Percentiles rank a stretch among this genome's conserved stretches.
These are phyloP conservation scores for Tetrahymena borealis DNA, from an alignment of 73 alveolate genomes.

Conservation along the genomic window DNA sequence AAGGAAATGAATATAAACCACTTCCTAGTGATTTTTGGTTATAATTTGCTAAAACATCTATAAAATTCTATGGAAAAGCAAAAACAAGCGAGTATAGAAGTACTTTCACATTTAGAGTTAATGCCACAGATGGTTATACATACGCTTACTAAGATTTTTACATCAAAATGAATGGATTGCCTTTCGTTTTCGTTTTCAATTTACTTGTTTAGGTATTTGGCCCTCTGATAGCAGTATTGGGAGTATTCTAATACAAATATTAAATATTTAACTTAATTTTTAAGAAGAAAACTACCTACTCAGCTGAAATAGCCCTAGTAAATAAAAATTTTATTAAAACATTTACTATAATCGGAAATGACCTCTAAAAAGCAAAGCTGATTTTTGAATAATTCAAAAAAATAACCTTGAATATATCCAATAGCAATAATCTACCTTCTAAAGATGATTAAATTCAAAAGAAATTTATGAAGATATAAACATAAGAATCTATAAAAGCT, in stretches of 20 bases:
- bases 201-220: not conserved
- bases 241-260: not conserved
- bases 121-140: not conserved
- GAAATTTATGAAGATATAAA: not conserved
- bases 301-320: not conserved
- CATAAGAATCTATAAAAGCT: not conserved
- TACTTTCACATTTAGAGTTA: not conserved
- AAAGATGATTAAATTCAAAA: not conserved
- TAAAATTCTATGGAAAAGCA: not conserved
- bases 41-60: not conserved
- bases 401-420: not conserved
- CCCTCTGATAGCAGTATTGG: not conserved
- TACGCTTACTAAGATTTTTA: not conserved
- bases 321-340: not conserved
- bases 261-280: not conserved
- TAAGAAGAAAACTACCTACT: not conserved
- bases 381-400: not conserved
- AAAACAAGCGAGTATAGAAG: not conserved
- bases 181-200: not conserved
- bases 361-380: not conserved
- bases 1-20: not conserved
- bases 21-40: not conserved
- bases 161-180: not conserved
- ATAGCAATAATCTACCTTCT: not conserved
- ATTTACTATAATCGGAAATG: not conserved